phyloP scores from a whole-genome alignment of 2,329 filamentous ascomycete species.

The Trichoderma sp. region DNA sequence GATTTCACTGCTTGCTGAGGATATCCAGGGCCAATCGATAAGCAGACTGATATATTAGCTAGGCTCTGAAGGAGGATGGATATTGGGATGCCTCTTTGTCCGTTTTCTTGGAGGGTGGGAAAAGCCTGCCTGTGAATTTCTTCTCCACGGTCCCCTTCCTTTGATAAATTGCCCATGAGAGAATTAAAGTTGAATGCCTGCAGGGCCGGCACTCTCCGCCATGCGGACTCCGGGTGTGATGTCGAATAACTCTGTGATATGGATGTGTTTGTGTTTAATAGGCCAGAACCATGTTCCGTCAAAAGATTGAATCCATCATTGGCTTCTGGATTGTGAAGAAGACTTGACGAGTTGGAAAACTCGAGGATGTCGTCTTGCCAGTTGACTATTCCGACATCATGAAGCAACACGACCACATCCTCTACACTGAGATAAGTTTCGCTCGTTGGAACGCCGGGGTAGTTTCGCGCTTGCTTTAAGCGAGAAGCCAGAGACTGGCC shows the following conservation, averaged over 20 bases:
- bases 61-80: background rate
- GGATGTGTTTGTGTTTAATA: background rate
- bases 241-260: background rate
- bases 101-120: background rate
- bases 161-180: background rate
- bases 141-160: background rate
- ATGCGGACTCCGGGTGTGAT: background rate
- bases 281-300: background rate
- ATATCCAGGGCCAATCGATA: background rate
- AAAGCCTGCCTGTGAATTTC: background rate
- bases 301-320: background rate
- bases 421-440: background rate
- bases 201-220: background rate
- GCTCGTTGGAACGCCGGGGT: background rate
- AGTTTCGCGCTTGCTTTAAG: background rate
- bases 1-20: background rate
- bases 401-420: background rate
- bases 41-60: background rate
- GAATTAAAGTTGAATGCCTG: background rate
- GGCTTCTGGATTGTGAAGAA: background rate
- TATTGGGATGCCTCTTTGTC: background rate
- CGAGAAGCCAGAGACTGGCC: background rate
- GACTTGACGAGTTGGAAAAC: background rate
- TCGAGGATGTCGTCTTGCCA: background rate
- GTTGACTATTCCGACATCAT: background rate